Evolutionary conservation across 1,284 basidiomycete genomes (phyloP).

Genomic region (Cryptococcus sp.): DNA sequence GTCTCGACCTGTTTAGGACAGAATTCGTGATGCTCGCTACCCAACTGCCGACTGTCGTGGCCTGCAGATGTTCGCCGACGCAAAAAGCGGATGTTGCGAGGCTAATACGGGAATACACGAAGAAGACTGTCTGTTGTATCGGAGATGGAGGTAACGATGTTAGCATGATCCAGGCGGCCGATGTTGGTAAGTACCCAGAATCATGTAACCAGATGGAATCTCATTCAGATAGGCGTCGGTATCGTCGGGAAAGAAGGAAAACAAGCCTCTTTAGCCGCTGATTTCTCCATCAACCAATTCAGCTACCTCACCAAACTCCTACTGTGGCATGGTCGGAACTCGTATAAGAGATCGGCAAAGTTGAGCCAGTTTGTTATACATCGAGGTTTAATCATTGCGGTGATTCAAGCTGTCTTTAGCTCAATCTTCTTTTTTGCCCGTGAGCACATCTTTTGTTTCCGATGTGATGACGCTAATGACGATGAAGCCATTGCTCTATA

Average conservation of each 20-base stretch:
- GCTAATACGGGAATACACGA: constrained; percentile 81
- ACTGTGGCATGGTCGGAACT: constrained; percentile 84
- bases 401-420: constrained; percentile 96
- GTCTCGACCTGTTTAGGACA: constrained; percentile 78
- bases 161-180: constrained; percentile 93
- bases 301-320: constrained; percentile 90
- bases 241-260: constrained; percentile 99
- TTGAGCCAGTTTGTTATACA: constrained; percentile 99
- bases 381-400: constrained; percentile 92
- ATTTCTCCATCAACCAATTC: constrained; percentile 97
- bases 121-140: constrained; percentile 95
- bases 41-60: constrained; percentile 92
- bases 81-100: constrained; percentile 97
- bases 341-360: constrained; percentile 95
- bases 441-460: constrained; percentile 19
- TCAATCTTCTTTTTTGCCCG: constrained; percentile 97
- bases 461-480: not conserved
- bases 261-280: constrained; percentile 94
- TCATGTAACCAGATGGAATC: not conserved
- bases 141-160: constrained; percentile 97
- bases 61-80: constrained; percentile 95
- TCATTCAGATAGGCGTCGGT: constrained; percentile 65
- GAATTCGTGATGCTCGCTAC: constrained; percentile 96
- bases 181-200: constrained; percentile 67
- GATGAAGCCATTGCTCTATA: constrained; percentile 78